Evolutionary conservation across 2,329 filamentous ascomycete species (phyloP), one percentile per base, ranked within the genome.

Genomic region (Rutstroemia sp.): DNA sequence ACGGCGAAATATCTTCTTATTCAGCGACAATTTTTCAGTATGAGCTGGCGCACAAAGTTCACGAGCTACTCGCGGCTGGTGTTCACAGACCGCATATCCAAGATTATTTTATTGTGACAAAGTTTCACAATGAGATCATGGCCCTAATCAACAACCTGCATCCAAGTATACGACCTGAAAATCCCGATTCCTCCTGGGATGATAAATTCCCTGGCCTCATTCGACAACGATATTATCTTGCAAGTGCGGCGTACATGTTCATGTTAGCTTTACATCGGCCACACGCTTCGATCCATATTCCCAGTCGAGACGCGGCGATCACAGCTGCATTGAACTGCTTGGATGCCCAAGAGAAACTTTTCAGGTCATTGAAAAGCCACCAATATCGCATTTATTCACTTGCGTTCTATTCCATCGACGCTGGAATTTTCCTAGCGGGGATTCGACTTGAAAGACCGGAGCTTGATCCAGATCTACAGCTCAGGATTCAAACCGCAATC

Each of bases 211-310:
- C 49, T 21, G n/a, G 4, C 9, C 19, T 51, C 39, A 18, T 19
- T 51, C 49, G 21, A n/a, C 49, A 51, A 19, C 21, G 49, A 18
- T 25, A 18, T 4, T 18, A 8, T 19, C 5, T 46, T 54, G n/a
- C 58, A 39, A 27, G n/a, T 44, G 8, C 18, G 27, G 42, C 38
- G 41, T 38, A 51, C 19, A 54, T 46, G 12, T 58, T 60, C 19
- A 16, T 60, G 2, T 21, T 58, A 30, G 56, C 56, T 16, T 38
- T 58, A 16, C 58, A 60, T 45, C 52, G 50, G 21, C 58, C 58
- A 45, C 53, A 60, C 12, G 46, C 53, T 3, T 45, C 46, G n/a
- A 51, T 47, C 12, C 50, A 55, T 21, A 16, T 50, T 9, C 39
- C 46, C n/a, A 60, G 58, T 54, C 56, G 49, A 19, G 42, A 49